Evolutionary conservation across 768 basidiomycete species (phyloP).

Genomic region (Coprinellus micaceus): DNA sequence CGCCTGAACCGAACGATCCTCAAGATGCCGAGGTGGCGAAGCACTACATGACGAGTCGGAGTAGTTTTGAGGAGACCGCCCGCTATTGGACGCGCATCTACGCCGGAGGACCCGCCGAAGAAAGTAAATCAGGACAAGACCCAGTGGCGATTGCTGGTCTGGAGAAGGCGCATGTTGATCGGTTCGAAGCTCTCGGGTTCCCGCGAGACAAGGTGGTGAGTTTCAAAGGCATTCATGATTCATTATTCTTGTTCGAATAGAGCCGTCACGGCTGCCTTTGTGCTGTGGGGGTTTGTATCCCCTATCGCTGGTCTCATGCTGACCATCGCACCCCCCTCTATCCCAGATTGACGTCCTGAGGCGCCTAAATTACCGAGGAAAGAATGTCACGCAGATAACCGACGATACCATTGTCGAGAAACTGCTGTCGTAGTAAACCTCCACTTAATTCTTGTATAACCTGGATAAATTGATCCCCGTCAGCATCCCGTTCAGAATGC

Average conservation of each 20-base stretch:
- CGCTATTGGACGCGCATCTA: constrained; percentile 92
- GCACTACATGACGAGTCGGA: constrained; percentile 87
- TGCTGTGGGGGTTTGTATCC: neutral
- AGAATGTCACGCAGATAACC: constrained; percentile 73
- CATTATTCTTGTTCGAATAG: neutral
- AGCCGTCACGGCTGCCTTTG: neutral
- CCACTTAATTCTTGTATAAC: too few species aligned
- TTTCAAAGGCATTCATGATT: constrained; percentile 16
- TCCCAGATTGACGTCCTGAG: constrained; percentile 82
- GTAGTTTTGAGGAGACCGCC: constrained; percentile 88
- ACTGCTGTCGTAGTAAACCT: constrained; percentile 38
- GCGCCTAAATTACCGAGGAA: constrained; percentile 81
- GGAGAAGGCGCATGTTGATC: constrained; percentile 76
- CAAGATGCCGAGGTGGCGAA: constrained; percentile 98
- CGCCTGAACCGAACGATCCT: constrained; percentile 93
- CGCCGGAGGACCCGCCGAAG: constrained; percentile 67
- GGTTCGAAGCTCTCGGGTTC: constrained; percentile 83
- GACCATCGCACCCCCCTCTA: neutral
- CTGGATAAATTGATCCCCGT: too few species aligned
- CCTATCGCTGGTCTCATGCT: neutral
- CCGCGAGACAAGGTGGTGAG: constrained; percentile 80
- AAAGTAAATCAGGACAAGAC: constrained; percentile 35
- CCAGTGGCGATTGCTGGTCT: constrained; percentile 79
- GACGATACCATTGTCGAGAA: constrained; percentile 87
- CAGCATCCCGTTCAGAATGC: too few species aligned